Percentiles rank a stretch among this genome's conserved stretches.
Conservation (phyloP, 805 yeast genomes). For the Monosporozyma aquatica region DNA sequence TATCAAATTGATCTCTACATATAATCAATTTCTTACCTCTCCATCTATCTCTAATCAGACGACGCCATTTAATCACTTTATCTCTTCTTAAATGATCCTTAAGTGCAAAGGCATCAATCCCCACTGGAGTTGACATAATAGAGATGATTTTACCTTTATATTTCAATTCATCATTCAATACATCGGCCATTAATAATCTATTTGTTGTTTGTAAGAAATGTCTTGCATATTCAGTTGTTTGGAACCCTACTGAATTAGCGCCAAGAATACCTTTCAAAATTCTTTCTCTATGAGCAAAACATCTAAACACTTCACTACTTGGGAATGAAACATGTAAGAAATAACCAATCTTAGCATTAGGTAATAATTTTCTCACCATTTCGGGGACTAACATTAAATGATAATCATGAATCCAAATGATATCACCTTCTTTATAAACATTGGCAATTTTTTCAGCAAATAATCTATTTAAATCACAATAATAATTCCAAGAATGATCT, state of each 20-base stretch:
- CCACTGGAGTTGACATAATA: slow-evolving; percentile 60
- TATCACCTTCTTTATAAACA: slow-evolving; percentile 63
- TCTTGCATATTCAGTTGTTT: slow-evolving; percentile 85
- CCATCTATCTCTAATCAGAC: slow-evolving; percentile 74
- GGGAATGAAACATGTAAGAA: slow-evolving; percentile 94
- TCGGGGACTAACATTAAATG: slow-evolving; percentile 80
- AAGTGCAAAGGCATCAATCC: slow-evolving; percentile 62
- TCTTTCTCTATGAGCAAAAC: slow-evolving; percentile 77
- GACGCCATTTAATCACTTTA: slow-evolving; percentile 56
- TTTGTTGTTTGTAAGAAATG: slow-evolving; percentile 90
- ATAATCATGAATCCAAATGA: slow-evolving; percentile 90
- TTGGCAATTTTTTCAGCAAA: slow-evolving; percentile 70
- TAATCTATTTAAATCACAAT: slow-evolving; percentile 61
- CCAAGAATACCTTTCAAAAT: slow-evolving; percentile 79
- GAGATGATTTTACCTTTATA: slow-evolving; percentile 49
- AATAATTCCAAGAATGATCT: slow-evolving; percentile 88
- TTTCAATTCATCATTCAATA: slow-evolving; percentile 47
- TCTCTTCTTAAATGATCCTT: slow-evolving; percentile 37
- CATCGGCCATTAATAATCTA: slow-evolving; percentile 73
- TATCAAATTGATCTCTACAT: slow-evolving; percentile 81
- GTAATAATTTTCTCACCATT: slow-evolving; percentile 67
- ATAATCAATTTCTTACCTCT: slow-evolving; percentile 57
- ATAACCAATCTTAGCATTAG: slow-evolving; percentile 81
- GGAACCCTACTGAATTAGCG: slow-evolving; percentile 81
- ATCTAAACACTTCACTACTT: slow-evolving; percentile 87